Evolutionary conservation across 2,329 filamentous ascomycete genomes (phyloP).

Genomic region (Phyllosticta capitalensis): DNA sequence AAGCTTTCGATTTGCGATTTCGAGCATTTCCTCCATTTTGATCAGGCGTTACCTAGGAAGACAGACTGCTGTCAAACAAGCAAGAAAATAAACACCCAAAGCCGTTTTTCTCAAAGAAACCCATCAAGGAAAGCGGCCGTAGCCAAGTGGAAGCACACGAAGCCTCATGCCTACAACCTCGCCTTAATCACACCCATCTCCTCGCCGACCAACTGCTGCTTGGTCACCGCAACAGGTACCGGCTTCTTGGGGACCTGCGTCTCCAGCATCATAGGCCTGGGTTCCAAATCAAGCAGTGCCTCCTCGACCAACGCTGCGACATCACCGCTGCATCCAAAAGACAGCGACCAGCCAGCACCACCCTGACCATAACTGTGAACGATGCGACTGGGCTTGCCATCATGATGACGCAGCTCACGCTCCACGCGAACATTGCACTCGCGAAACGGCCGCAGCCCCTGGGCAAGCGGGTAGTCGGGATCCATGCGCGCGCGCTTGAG

Average conservation of each 20-base stretch:
- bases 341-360: slow-evolving; percentile 35
- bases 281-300: slow-evolving; percentile 15
- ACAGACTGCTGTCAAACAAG: too few species aligned
- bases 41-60: too few species aligned
- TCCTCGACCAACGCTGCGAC: slow-evolving; percentile 28
- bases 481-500: slow-evolving; percentile 34
- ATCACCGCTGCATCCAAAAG: slow-evolving; percentile 33
- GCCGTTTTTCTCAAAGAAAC: too few species aligned
- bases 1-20: too few species aligned
- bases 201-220: neutral
- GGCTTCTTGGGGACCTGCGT: neutral
- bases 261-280: neutral
- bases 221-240: neutral
- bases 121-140: neutral
- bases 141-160: too few species aligned
- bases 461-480: slow-evolving; percentile 33
- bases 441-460: slow-evolving; percentile 36
- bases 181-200: neutral
- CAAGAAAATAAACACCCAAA: too few species aligned
- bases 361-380: slow-evolving; percentile 39
- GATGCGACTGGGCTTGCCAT: slow-evolving; percentile 22
- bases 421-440: slow-evolving; percentile 35
- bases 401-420: slow-evolving; percentile 26
- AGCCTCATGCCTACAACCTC: neutral
- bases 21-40: too few species aligned